Percentiles rank a stretch among this genome's conserved stretches.
Evolutionary conservation across 805 yeast species (phyloP).

Genomic region (Starmera quercuum): DNA sequence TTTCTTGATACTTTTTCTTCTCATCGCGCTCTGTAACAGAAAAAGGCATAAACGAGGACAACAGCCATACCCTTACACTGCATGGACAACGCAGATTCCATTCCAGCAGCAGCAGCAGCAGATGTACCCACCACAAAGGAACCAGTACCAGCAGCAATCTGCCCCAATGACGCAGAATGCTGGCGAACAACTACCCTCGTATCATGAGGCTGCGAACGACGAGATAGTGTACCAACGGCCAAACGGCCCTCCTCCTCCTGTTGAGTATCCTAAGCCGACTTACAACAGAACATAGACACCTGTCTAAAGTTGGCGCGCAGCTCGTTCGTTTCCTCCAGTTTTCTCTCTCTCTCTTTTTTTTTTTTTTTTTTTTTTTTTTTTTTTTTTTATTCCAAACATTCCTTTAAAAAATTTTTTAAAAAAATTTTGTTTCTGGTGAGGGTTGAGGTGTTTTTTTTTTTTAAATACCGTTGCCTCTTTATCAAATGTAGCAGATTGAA

Average conservation of each 20-base stretch:
- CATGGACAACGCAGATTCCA: neutral
- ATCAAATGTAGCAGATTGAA: too few species aligned
- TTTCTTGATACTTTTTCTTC: neutral
- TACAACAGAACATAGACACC: neutral
- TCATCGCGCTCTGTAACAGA: neutral
- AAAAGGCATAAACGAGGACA: neutral
- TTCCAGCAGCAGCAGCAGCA: too few species aligned
- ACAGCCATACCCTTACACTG: neutral
- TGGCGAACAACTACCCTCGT: neutral
- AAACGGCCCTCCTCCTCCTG: neutral
- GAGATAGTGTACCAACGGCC: neutral
- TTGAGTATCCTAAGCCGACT: neutral
- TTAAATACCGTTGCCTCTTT: too few species aligned
- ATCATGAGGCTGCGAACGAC: neutral
- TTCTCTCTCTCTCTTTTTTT: too few species aligned
- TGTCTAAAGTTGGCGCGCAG: too few species aligned
- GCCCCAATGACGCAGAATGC: neutral
- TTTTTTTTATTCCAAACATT: too few species aligned
- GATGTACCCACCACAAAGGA: too few species aligned
- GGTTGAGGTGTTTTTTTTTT: too few species aligned
- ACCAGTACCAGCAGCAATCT: neutral
- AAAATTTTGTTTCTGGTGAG: too few species aligned
- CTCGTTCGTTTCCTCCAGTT: too few species aligned
- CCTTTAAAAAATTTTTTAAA: too few species aligned
- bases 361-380: too few species aligned